Conservation (phyloP, 192 early-diverging fungal genomes). For the Kickxella alabastrina region DNA sequence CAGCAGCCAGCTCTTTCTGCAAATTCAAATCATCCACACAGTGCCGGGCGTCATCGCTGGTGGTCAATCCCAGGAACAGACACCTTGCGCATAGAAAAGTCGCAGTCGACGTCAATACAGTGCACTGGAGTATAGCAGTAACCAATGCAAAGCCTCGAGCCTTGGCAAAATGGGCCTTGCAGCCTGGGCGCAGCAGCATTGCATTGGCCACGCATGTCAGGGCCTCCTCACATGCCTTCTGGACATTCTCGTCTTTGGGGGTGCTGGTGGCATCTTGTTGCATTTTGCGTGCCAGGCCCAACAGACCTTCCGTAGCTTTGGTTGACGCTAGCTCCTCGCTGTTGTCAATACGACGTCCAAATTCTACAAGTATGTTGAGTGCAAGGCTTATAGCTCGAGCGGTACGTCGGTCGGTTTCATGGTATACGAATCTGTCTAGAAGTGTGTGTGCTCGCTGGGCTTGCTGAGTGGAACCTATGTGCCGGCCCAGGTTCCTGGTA, state of each 20-base stretch:
- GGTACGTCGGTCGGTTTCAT: slow-evolving; percentile 19
- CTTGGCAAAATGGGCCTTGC: slow-evolving; percentile 11
- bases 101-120: background rate
- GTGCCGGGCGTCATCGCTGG: slow-evolving; percentile 4
- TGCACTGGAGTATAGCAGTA: slow-evolving; percentile 1
- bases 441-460: background rate
- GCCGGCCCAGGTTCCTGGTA: slow-evolving; percentile 2
- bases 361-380: slow-evolving; percentile 24
- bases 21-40: slow-evolving; percentile 19
- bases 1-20: slow-evolving; percentile 13
- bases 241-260: background rate
- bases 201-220: slow-evolving; percentile 47
- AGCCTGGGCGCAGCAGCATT: slow-evolving; percentile 28
- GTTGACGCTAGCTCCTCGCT: slow-evolving; percentile 17
- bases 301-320: slow-evolving; percentile 14
- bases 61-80: slow-evolving; percentile 19
- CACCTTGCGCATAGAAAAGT: slow-evolving; percentile 40
- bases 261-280: background rate
- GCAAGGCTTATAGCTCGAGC: slow-evolving; percentile 19
- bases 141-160: slow-evolving; percentile 7
- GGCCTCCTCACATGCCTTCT: slow-evolving; percentile 24
- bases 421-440: slow-evolving; percentile 35
- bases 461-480: background rate
- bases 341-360: slow-evolving; percentile 20
- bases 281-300: slow-evolving; percentile 11